A percentile compares a stretch with the other conserved stretches of the same genome.
These are phyloP conservation scores for Fusarium sp. DNA, from an alignment of 2,329 filamentous ascomycete species.

Conservation along the genomic window DNA sequence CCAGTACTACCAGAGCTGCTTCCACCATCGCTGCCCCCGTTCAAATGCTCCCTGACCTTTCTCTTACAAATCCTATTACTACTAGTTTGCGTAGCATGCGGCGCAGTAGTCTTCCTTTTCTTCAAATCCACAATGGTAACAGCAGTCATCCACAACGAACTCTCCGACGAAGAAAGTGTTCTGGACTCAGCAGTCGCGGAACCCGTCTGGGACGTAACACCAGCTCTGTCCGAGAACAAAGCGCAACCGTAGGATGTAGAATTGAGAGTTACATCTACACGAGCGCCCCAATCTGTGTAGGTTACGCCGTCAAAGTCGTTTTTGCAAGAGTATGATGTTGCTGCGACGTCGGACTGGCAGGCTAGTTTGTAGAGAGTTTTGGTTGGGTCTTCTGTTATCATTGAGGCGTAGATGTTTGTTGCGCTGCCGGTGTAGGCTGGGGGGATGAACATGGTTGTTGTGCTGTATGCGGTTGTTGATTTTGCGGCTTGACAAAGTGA, in stretches of 20 bases:
- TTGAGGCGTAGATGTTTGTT: conserved; percentile 41
- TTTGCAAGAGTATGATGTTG: conserved; percentile 31
- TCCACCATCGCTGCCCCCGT: background rate
- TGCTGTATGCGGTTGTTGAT: conserved; percentile 23
- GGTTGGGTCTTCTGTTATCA: conserved; percentile 27
- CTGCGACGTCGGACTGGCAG: conserved; percentile 35
- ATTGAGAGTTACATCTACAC: conserved; percentile 28
- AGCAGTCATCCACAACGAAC: conserved; percentile 38
- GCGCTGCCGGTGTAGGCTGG: conserved; percentile 28
- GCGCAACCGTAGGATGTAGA: conserved; percentile 39
- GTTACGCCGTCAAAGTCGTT: conserved; percentile 41
- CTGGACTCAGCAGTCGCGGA: background rate
- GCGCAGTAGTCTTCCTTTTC: conserved; percentile 20
- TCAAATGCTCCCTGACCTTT: background rate
- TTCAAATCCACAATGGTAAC: conserved; percentile 25
- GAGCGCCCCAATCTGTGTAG: conserved; percentile 29
- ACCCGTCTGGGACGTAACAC: conserved; percentile 22
- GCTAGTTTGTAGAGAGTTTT: conserved; percentile 17
- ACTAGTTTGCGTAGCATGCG: background rate
- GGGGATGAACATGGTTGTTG: conserved; percentile 35
- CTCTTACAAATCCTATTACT: conserved; percentile 20
- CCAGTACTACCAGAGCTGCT: background rate
- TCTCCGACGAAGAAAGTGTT: conserved; percentile 29
- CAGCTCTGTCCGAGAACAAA: conserved; percentile 9
- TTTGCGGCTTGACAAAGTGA: conserved; percentile 11